Evolutionary conservation across 768 basidiomycete genomes (phyloP), one percentile per base, ranked within the genome.

Genomic region (Lepiota venenata): DNA sequence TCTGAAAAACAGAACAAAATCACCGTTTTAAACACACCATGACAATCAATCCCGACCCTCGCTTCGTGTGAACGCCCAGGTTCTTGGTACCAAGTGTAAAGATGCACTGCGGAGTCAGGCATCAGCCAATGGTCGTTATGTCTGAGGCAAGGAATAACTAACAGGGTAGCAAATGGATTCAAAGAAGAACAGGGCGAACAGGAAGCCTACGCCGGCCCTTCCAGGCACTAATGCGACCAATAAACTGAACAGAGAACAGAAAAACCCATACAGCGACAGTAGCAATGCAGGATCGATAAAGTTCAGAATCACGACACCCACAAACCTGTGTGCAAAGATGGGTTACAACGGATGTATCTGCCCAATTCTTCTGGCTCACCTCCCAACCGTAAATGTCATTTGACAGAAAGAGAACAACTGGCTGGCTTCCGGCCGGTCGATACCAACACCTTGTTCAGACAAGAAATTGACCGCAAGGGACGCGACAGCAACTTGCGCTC

Each of bases 121-220:
- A n/a, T 29, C 21, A 39, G 52, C 41, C 40, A 9, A 22, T 36
- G 15, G 22, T 18, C 50, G 15, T 16, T 18, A 25, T 35, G 10
- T 16, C 20, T 12, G 22, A 39, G 22, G 22, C 25, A 25, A 47
- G 22, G 18, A n/a, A 35, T 36, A 3, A 68, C 76, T 58, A 55
- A 80, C 81, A 4, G 84, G 83, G 58, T 85, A 85, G 60, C 85
- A 88, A 56, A 88, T 87, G 27, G 84, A 86, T 67, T 88, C 87
- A 64, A 87, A 86, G 74, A 84, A 86, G 75, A 87, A 87, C 51
- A 88, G 68, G 52, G 73, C 63, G 62, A 85, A 88, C 35, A 88
- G 64, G 68, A 79, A 84, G 9, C 73, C 80, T 39, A 89, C 69
- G 32, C 81, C 87, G 4, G 76, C 69, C 49, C 71, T 70, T 12